These are phyloP conservation scores for Arctium lappa DNA, from an alignment of 129 eudicot species.

Conservation along the genomic window DNA sequence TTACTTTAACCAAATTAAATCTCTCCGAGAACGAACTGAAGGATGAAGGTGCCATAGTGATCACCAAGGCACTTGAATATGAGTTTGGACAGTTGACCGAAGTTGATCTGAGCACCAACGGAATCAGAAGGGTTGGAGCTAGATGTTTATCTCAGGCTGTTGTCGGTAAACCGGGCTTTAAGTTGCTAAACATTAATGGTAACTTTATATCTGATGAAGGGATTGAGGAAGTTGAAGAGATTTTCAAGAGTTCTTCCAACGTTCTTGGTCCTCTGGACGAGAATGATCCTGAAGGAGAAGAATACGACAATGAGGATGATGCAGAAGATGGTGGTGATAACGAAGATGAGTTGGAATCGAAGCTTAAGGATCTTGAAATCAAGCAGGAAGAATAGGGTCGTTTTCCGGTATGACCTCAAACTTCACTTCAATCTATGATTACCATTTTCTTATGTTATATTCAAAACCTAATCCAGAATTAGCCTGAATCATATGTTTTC, in stretches of 20 bases:
- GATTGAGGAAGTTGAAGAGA: constrained; percentile 50
- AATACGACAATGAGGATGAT: constrained; percentile 36
- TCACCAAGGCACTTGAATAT: constrained; percentile 50
- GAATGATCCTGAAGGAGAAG: constrained; percentile 75
- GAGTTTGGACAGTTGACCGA: constrained; percentile 45
- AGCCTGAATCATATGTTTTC: neutral
- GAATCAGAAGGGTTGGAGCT: constrained; percentile 60
- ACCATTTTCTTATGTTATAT: neutral
- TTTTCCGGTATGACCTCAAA: neutral
- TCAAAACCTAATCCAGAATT: constrained; percentile 6
- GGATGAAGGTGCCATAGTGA: constrained; percentile 57
- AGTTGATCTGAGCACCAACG: constrained; percentile 53
- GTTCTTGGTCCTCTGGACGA: constrained; percentile 62
- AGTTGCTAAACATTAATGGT: constrained; percentile 48
- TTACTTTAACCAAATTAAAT: constrained; percentile 43
- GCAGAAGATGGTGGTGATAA: constrained; percentile 34
- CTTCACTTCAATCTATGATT: neutral
- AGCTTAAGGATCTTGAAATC: constrained; percentile 62
- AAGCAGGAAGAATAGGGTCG: constrained; percentile 42
- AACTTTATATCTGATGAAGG: constrained; percentile 72
- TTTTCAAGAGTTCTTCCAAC: constrained; percentile 35
- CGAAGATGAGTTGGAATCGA: constrained; percentile 49
- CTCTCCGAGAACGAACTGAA: constrained; percentile 58
- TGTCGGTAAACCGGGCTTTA: constrained; percentile 41
- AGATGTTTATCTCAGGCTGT: constrained; percentile 56